phyloP scores from a whole-genome alignment of 73 alveolate genomes.

The Paramecium pentaurelia region DNA sequence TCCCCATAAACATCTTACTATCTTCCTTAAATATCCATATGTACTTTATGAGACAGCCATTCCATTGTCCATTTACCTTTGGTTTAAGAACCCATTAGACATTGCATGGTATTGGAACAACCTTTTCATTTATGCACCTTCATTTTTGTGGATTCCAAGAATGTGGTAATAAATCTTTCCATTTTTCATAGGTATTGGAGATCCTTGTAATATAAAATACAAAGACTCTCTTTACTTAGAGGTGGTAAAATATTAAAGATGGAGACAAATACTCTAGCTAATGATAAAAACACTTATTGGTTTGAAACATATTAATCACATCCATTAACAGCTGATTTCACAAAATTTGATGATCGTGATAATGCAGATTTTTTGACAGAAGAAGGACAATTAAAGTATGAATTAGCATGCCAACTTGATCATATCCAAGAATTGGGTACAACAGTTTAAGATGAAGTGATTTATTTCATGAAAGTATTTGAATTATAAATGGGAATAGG shows the following conservation, averaged over 20 bases:
- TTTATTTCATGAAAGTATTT: constrained; percentile 75
- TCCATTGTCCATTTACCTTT: constrained; percentile 81
- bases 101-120: constrained; percentile 75
- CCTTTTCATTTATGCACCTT: constrained; percentile 61
- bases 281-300: constrained; percentile 82
- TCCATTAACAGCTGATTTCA: constrained; percentile 73
- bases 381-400: constrained; percentile 81
- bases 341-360: constrained; percentile 72
- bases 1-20: constrained; percentile 69
- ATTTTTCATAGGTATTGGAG: constrained; percentile 67
- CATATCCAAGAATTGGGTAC: constrained; percentile 81
- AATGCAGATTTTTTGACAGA: constrained; percentile 74
- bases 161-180: constrained; percentile 46
- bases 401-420: constrained; percentile 81
- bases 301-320: constrained; percentile 81
- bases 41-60: constrained; percentile 67
- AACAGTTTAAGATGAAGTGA: constrained; percentile 80
- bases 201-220: constrained; percentile 73
- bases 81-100: constrained; percentile 81
- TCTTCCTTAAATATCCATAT: constrained; percentile 86
- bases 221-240: constrained; percentile 77
- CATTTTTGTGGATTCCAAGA: constrained; percentile 79
- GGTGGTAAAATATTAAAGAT: constrained; percentile 86
- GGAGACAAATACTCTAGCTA: constrained; percentile 72
- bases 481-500: constrained; percentile 47